These are phyloP conservation scores for Metschnikowia orientalis DNA, from an alignment of 805 yeast genomes.

Conservation along the genomic window DNA sequence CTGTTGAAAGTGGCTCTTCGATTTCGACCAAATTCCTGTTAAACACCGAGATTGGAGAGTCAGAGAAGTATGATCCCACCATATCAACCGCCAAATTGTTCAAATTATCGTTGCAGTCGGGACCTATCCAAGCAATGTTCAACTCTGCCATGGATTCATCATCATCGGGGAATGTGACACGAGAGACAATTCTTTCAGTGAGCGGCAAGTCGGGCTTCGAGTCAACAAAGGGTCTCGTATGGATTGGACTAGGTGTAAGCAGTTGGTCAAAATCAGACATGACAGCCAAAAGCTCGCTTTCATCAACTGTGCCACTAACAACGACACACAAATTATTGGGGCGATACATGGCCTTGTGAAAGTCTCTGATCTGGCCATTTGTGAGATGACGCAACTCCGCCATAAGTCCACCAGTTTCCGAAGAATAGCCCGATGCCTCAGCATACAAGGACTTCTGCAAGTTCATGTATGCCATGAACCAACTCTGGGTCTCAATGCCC, in stretches of 20 bases:
- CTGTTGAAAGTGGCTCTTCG: constrained; percentile 76
- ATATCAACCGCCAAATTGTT: constrained; percentile 67
- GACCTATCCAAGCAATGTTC: constrained; percentile 77
- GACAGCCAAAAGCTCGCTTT: constrained; percentile 57
- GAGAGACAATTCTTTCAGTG: constrained; percentile 37
- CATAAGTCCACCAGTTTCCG: constrained; percentile 92
- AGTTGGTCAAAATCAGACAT: constrained; percentile 60
- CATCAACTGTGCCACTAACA: constrained; percentile 81
- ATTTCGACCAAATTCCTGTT: constrained; percentile 71
- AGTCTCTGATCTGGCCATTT: constrained; percentile 68
- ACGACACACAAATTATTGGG: constrained; percentile 83
- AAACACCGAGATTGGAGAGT: constrained; percentile 71
- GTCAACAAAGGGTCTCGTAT: constrained; percentile 76
- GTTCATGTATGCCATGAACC: constrained; percentile 59
- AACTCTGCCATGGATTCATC: constrained; percentile 84
- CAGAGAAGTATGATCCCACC: constrained; percentile 69
- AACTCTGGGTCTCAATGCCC: constrained; percentile 76
- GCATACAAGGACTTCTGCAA: constrained; percentile 55
- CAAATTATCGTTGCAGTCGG: constrained; percentile 48
- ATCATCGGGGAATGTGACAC: constrained; percentile 78
- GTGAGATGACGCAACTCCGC: constrained; percentile 68
- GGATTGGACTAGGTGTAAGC: constrained; percentile 41
- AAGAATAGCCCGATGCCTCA: constrained; percentile 71
- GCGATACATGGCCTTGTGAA: constrained; percentile 68
- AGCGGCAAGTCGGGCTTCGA: constrained; percentile 45